Evolutionary conservation across 345 rosid species (phyloP).

Genomic region (Dimocarpus longan): DNA sequence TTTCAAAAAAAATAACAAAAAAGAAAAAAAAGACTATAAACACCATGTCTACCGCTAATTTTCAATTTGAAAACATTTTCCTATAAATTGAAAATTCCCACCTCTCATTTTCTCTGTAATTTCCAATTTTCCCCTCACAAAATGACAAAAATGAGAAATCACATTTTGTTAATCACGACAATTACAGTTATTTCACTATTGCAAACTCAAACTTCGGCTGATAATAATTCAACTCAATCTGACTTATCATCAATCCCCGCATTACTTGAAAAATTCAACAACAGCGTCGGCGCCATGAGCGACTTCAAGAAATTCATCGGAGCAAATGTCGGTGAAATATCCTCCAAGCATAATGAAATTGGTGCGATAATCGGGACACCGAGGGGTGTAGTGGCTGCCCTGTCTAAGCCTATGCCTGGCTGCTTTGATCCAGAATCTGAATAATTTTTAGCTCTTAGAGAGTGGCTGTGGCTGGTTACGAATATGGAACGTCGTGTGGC

Average conservation of each 20-base stretch:
- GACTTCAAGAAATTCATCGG: conserved; percentile 59
- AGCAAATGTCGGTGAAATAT: conserved; percentile 55
- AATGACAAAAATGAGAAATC: conserved; percentile 23
- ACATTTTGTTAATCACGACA: neutral
- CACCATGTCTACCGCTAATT: no score
- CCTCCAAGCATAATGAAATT: no score
- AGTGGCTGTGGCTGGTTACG: no score
- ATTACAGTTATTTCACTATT: conserved; percentile 27
- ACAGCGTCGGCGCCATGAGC: conserved; percentile 48
- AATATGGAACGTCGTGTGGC: no score
- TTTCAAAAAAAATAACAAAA: no score
- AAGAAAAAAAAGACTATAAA: no score
- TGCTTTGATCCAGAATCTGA: no score
- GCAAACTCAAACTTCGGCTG: neutral
- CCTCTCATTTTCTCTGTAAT: neutral
- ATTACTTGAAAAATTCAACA: conserved; percentile 26
- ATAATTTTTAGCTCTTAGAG: no score
- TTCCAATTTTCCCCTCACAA: neutral
- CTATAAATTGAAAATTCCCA: neutral
- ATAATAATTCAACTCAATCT: conserved; percentile 28
- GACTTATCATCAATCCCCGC: conserved; percentile 47
- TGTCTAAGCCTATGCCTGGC: no score
- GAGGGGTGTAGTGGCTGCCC: no score
- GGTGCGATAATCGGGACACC: no score
- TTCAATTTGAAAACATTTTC: neutral